Base-by-base conservation (phyloP, 169 alveolate species). In the Babesia ovis region DNA sequence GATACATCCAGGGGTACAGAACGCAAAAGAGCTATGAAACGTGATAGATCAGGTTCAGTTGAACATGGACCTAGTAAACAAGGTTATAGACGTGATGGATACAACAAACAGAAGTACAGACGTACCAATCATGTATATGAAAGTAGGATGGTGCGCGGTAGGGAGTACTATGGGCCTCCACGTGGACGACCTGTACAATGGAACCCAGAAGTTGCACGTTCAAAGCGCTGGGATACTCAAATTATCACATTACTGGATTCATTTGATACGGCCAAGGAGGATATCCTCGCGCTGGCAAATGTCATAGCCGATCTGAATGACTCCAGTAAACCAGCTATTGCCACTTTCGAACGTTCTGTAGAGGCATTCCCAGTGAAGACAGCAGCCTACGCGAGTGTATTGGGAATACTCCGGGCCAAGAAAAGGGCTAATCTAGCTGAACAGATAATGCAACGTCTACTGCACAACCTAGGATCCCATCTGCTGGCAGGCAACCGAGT, bases 321-420 rank as follows among this genome's bases (percentile, higher is more conserved):
- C 43, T 27, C 60, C 39, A 53, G 53, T 29, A 70, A 80, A 27
- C 61, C 61, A 4, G 29, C 70, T 6, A 37, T 70, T 18, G 31
- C 68, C 50, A 62, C 70, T 8, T 71, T 80, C 45, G 74, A 58
- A 37, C 43, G 43, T 25, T 57, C 71, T 42, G 84, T 80, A 1
- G 83, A 71, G 45, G 62, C 77, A 12, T 80, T 80, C 58, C 83
- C 88, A 20, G 39, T 80, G 23, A 80, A 80, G 64, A 80, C 88
- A 8, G 88, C 59, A 27, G 86, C 86, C 11, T 80, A 80, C 46
- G 88, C 84, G 14, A 80, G 84, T 42, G 68, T 80, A 32, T 53
- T 70, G 6, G 88, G 84, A 27, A 14, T 80, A 2, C 60, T 80
- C 29, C 59, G 43, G 37, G 70, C 71, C 3, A 68, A 70, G 11